Evolutionary conservation across 805 yeast genomes (phyloP), one percentile per base, ranked within the genome.

Genomic region (Wickerhamomyces kurtzmanii): DNA sequence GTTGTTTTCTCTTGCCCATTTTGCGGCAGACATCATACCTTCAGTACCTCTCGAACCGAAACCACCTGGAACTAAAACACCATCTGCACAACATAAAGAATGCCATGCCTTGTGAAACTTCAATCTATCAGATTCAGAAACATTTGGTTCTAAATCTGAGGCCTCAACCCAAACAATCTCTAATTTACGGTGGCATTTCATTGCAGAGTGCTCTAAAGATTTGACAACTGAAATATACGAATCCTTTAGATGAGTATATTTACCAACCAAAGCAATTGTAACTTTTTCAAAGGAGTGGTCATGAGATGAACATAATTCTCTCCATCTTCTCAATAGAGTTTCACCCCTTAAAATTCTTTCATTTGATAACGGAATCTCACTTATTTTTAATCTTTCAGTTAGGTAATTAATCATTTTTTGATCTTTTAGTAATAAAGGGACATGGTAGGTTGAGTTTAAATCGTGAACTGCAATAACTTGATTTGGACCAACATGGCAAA

Each of bases 51-150:
- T 79, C 27, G 74, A 59, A 34, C 99, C 99, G 50, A 91, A 91
- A 2, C 99, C 99, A 51, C 99, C 99, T 22, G 99, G 98, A 32
- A 91, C 96, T 34, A 91, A 69, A 39, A 91, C 81, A 57, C 98
- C 97, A 56, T 91, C 95, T 15, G 97, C 95, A 46, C 80, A 75
- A 53, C 94, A 83, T 39, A 91, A 76, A 42, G 68, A 63, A 47
- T 85, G 89, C 99, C 98, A 91, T 29, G 97, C 95, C 56, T 81
- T 79, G 57, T 89, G 95, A 65, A 81, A 87, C 45, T 73, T 71
- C 31, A 77, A 74, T 59, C 85, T 81, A 45, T 76, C 71, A 17
- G 61, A 44, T 17, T 61, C 61, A 52, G 75, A 76, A 24, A 76
- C 61, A 37, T 71, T 78, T 22, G 75, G 74, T 60, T 89, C 98